These are phyloP conservation scores for Hericium rajendrae DNA, from an alignment of 768 basidiomycete species.

Conservation along the genomic window DNA sequence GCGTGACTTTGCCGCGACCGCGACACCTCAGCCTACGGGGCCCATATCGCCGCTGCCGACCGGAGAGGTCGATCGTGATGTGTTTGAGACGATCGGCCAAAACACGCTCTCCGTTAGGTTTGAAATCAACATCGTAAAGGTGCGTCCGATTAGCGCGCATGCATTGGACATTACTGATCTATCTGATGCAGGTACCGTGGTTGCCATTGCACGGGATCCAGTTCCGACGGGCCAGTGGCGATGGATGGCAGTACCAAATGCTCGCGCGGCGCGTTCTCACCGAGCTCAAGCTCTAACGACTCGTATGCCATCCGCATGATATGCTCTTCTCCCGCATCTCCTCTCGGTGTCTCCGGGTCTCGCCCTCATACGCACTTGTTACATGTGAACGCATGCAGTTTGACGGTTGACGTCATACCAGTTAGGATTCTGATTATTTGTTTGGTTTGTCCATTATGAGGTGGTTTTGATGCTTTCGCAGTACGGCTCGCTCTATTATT, in stretches of 20 bases:
- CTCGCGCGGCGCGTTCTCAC: conserved; percentile 81
- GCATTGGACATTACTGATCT: background rate
- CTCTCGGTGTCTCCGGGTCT: background rate
- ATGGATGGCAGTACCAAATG: conserved; percentile 98
- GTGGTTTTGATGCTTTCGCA: too few species aligned
- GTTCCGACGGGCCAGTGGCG: conserved; percentile 82
- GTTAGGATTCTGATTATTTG: background rate
- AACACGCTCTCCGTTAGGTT: conserved; percentile 86
- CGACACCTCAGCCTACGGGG: conserved; percentile 14
- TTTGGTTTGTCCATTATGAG: background rate
- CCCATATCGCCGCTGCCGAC: conserved; percentile 45
- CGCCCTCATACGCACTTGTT: background rate
- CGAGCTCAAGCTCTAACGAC: conserved; percentile 65
- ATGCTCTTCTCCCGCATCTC: background rate
- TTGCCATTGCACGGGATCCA: conserved; percentile 91
- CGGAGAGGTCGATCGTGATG: conserved; percentile 54
- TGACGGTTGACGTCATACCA: background rate
- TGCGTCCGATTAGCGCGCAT: conserved; percentile 28
- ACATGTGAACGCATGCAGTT: background rate
- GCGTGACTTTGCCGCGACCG: conserved; percentile 44
- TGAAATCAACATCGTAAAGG: conserved; percentile 96
- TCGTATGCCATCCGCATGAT: background rate
- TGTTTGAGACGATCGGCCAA: conserved; percentile 66
- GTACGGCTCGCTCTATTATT: too few species aligned
- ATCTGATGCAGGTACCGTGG: conserved; percentile 66